phyloP scores from a whole-genome alignment of 192 early-diverging fungal species.

The Geosiphon pyriformis region DNA sequence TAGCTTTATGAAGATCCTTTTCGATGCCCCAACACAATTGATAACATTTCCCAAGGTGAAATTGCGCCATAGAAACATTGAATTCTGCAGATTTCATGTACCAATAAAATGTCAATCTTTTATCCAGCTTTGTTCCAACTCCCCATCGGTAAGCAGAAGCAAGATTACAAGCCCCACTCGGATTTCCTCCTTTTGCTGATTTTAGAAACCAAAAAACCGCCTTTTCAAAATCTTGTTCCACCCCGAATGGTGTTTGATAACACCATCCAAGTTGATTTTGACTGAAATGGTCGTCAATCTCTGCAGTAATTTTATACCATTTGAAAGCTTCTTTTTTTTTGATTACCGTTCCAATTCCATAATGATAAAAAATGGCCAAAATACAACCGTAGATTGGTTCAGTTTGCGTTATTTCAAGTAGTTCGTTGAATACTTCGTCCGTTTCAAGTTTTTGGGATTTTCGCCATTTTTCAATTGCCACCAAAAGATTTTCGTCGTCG shows the following conservation, averaged over 20 bases:
- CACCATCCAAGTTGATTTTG: not conserved
- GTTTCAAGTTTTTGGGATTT: not conserved
- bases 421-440: not conserved
- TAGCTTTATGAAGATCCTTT: not conserved
- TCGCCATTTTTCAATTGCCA: not conserved
- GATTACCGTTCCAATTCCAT: not conserved
- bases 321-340: not conserved
- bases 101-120: not conserved
- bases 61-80: not conserved
- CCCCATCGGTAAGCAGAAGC: not conserved
- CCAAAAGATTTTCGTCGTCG: not conserved
- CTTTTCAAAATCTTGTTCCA: not conserved
- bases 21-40: not conserved
- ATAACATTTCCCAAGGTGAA: not conserved
- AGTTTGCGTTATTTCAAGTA: not conserved
- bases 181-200: not conserved
- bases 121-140: not conserved
- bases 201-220: not conserved
- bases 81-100: not conserved
- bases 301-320: not conserved
- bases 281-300: not conserved
- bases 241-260: not conserved
- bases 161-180: not conserved
- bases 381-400: not conserved
- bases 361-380: not conserved